phyloP scores from a whole-genome alignment of 805 yeast species.

The Pichia eremophila region DNA sequence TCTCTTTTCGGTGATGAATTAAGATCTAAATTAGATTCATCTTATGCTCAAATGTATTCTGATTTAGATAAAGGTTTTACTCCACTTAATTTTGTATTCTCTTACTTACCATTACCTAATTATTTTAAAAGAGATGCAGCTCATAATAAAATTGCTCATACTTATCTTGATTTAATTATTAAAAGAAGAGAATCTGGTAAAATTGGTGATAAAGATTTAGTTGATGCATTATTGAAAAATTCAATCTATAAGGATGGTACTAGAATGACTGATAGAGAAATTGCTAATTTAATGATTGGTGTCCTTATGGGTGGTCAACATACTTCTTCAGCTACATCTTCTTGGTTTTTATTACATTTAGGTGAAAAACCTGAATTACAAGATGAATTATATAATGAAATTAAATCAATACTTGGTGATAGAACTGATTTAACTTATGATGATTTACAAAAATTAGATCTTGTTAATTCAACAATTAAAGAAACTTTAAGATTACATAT shows the following conservation, averaged over 20 bases:
- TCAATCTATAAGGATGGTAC: conserved; percentile 91
- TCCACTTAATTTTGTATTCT: conserved; percentile 92
- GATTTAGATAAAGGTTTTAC: conserved; percentile 97
- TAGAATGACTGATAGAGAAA: conserved; percentile 89
- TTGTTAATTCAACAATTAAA: conserved; percentile 74
- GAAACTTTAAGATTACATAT: conserved; percentile 94
- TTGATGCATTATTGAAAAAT: conserved; percentile 75
- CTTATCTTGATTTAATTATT: conserved; percentile 71
- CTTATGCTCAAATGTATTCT: conserved; percentile 76
- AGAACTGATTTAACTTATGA: conserved; percentile 65
- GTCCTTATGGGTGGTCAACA: conserved; percentile 99
- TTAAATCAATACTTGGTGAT: conserved; percentile 50
- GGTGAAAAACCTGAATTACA: conserved; percentile 83
- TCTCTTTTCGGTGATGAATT: conserved; percentile 85
- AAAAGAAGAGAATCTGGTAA: conserved; percentile 66
- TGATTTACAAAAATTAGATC: conserved; percentile 68
- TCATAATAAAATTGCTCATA: conserved; percentile 66
- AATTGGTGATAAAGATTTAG: conserved; percentile 75
- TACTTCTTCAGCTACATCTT: conserved; percentile 91
- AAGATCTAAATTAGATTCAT: conserved; percentile 71
- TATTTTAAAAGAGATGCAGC: conserved; percentile 83
- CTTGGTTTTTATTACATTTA: conserved; percentile 88
- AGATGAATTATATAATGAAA: conserved; percentile 71
- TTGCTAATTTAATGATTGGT: conserved; percentile 89
- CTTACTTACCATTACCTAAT: conserved; percentile 71